Evolutionary conservation across 1,284 basidiomycete genomes (phyloP).

Genomic region (Porodaedalea pini): DNA sequence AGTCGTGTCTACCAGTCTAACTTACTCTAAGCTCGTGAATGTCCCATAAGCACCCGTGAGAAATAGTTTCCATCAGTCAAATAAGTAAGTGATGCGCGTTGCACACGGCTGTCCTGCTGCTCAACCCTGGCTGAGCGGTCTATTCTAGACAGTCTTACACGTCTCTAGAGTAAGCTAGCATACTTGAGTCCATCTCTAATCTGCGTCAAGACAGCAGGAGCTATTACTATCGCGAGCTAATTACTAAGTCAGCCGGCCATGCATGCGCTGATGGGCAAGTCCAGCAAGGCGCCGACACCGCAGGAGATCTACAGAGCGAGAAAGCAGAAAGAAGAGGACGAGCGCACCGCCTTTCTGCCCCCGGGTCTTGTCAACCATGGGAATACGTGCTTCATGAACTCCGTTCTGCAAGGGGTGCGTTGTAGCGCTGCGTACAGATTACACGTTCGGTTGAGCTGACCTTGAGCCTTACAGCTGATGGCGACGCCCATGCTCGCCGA

Average conservation of each 20-base stretch:
- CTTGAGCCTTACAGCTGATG: constrained; percentile 45
- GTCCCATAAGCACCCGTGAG: no score
- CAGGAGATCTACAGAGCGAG: constrained; percentile 60
- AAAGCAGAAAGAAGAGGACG: constrained; percentile 58
- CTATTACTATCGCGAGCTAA: not conserved
- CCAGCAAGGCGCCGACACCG: constrained; percentile 48
- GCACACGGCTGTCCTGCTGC: not conserved
- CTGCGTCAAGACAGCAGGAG: no score
- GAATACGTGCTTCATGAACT: constrained; percentile 93
- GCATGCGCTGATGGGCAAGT: constrained; percentile 47
- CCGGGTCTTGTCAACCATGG: constrained; percentile 83
- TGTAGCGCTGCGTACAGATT: not conserved
- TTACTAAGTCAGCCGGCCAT: not conserved
- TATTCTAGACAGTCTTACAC: not conserved
- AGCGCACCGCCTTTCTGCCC: constrained; percentile 54
- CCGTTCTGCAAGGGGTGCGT: constrained; percentile 67
- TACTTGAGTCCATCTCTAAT: not conserved
- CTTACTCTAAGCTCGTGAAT: no score
- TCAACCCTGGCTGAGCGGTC: not conserved
- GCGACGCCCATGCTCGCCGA: constrained; percentile 61
- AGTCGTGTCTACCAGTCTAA: no score
- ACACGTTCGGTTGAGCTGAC: constrained; percentile 3
- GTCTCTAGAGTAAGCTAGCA: not conserved
- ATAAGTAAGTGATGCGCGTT: not conserved
- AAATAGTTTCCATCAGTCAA: not conserved